Percentiles rank a stretch among this genome's conserved stretches.
phyloP scores from a whole-genome alignment of 2,329 filamentous ascomycete species.

The Pseudogymnoascus sp. region DNA sequence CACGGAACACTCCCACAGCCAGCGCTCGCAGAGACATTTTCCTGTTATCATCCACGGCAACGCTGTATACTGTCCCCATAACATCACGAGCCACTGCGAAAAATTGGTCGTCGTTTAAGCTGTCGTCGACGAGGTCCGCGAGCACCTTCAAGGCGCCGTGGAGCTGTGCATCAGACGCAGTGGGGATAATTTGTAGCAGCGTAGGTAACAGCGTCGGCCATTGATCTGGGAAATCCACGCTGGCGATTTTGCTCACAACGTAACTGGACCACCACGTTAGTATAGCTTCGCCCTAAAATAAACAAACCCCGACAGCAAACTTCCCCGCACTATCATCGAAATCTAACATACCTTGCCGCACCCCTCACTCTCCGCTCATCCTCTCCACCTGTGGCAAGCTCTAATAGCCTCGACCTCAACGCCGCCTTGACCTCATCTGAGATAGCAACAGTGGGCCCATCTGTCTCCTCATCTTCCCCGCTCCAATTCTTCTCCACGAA shows the following conservation, averaged over 20 bases:
- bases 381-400: conserved; percentile 62
- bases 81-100: conserved; percentile 82
- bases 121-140: conserved; percentile 83
- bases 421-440: conserved; percentile 63
- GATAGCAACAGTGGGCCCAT: conserved; percentile 50
- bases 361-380: conserved; percentile 78
- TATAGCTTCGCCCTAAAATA: conserved; percentile 12
- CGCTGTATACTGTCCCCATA: conserved; percentile 71
- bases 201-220: conserved; percentile 86
- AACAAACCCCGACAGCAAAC: neutral
- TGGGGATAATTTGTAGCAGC: conserved; percentile 67
- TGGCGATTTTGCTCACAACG: conserved; percentile 87
- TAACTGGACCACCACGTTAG: conserved; percentile 36
- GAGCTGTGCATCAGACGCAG: conserved; percentile 67
- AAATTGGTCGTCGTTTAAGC: conserved; percentile 89
- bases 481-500: conserved; percentile 85
- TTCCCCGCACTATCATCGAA: neutral
- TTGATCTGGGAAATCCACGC: conserved; percentile 83
- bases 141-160: conserved; percentile 87
- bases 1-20: conserved; percentile 81
- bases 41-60: conserved; percentile 66
- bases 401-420: conserved; percentile 65
- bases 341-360: conserved; percentile 61
- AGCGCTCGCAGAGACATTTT: conserved; percentile 72
- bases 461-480: conserved; percentile 56